These are phyloP conservation scores for Asterophora lycoperdoides DNA, from an alignment of 768 basidiomycete genomes.

Conservation along the genomic window DNA sequence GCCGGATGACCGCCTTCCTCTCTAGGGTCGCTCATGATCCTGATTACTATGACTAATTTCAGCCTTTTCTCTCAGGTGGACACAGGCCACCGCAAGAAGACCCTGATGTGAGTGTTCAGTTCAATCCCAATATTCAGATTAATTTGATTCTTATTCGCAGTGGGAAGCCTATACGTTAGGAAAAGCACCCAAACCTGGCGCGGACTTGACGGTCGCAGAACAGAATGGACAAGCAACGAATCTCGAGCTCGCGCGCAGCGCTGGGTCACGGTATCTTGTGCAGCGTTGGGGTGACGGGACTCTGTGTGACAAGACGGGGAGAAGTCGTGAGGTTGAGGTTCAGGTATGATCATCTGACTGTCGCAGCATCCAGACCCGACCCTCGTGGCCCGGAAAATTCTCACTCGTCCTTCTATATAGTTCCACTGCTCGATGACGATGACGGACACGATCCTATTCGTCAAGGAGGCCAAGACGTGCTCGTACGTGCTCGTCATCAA, in stretches of 20 bases:
- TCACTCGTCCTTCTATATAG: conserved; percentile 34
- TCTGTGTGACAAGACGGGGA: conserved; percentile 87
- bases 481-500: conserved; percentile 92
- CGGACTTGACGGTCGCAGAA: conserved; percentile 63
- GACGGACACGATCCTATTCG: conserved; percentile 83
- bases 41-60: conserved; percentile 13
- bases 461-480: conserved; percentile 93
- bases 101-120: conserved; percentile 54
- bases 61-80: conserved; percentile 42
- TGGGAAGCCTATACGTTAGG: conserved; percentile 79
- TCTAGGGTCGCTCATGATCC: conserved; percentile 4
- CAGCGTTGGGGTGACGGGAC: conserved; percentile 92
- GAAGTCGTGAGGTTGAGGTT: conserved; percentile 86
- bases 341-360: conserved; percentile 47
- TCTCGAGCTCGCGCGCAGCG: conserved; percentile 69
- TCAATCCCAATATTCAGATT: conserved; percentile 21
- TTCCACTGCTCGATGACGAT: conserved; percentile 96
- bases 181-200: conserved; percentile 63
- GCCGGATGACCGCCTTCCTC: conserved; percentile 8
- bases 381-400: conserved; percentile 1
- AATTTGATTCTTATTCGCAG: conserved; percentile 33
- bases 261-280: conserved; percentile 87
- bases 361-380: conserved; percentile 7
- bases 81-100: conserved; percentile 84
- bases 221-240: conserved; percentile 61